These are phyloP conservation scores for Aspergillus hiratsukae DNA, from an alignment of 2,329 filamentous ascomycete genomes.

Conservation along the genomic window DNA sequence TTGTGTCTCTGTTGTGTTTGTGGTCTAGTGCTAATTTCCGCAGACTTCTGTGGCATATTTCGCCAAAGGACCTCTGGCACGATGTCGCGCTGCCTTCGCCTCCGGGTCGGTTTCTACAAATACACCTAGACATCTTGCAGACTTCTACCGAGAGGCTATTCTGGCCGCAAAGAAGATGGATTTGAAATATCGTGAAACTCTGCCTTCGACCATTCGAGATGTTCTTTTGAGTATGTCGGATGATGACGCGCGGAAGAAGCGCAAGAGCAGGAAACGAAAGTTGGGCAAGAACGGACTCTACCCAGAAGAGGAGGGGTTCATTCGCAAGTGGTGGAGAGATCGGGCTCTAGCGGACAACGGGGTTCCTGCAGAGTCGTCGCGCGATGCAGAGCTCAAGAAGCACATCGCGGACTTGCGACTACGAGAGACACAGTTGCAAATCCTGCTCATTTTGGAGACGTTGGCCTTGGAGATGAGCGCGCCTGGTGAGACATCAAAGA, in stretches of 20 bases:
- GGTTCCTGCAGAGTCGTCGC: constrained; percentile 24
- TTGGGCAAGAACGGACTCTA: constrained; percentile 47
- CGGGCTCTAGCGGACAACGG: constrained; percentile 27
- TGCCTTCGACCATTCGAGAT: constrained; percentile 37
- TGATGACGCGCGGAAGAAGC: constrained; percentile 28
- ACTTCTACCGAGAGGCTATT: constrained; percentile 41
- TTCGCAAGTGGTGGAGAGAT: constrained; percentile 45
- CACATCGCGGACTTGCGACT: constrained; percentile 42
- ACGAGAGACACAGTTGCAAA: constrained; percentile 47
- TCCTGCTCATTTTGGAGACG: constrained; percentile 46
- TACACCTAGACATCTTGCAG: constrained; percentile 26
- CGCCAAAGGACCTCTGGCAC: constrained; percentile 47
- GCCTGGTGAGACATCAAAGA: constrained; percentile 15
- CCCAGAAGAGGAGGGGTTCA: constrained; percentile 39
- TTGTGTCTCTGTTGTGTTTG: neutral
- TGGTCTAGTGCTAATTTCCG: constrained; percentile 10
- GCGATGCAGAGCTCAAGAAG: constrained; percentile 37
- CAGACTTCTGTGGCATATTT: constrained; percentile 49
- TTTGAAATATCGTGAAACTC: constrained; percentile 43
- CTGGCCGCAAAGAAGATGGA: constrained; percentile 45
- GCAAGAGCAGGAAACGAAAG: constrained; percentile 39
- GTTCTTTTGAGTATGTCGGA: constrained; percentile 35
- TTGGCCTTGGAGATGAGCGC: constrained; percentile 38
- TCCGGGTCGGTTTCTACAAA: constrained; percentile 18
- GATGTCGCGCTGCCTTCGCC: constrained; percentile 39